These are phyloP conservation scores for Mucor sp. DNA, from an alignment of 371 early-diverging fungal species.

Conservation along the genomic window DNA sequence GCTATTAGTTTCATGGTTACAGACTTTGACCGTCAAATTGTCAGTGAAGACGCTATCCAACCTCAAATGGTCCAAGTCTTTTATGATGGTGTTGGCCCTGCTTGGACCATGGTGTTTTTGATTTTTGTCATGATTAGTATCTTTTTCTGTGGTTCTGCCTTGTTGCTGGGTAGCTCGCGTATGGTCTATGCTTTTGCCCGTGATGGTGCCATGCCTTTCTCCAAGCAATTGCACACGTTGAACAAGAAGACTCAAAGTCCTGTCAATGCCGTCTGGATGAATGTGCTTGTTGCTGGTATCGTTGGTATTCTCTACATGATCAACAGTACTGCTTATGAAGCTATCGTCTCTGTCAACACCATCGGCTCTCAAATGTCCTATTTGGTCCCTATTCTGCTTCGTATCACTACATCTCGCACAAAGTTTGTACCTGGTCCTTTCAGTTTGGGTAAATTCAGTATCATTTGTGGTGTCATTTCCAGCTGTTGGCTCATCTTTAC, in stretches of 20 bases:
- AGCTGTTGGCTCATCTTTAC: conserved; percentile 46
- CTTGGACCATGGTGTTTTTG: conserved; percentile 59
- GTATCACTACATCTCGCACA: conserved; percentile 43
- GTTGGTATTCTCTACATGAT: conserved; percentile 38
- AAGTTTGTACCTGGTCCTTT: conserved; percentile 41
- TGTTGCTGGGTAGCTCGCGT: conserved; percentile 61
- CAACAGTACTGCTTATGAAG: conserved; percentile 38
- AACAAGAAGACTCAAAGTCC: conserved; percentile 42
- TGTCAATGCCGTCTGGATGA: conserved; percentile 51
- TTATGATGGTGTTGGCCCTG: conserved; percentile 60
- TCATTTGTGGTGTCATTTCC: conserved; percentile 38
- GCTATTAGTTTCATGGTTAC: conserved; percentile 60
- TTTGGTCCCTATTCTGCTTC: conserved; percentile 53
- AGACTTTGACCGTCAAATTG: conserved; percentile 48
- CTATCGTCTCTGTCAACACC: conserved; percentile 50
- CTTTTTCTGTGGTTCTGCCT: conserved; percentile 61
- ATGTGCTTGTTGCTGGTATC: conserved; percentile 37
- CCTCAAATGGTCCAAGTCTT: conserved; percentile 64
- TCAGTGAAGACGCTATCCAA: conserved; percentile 47
- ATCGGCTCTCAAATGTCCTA: conserved; percentile 54
- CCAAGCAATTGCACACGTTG: conserved; percentile 36
- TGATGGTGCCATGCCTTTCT: conserved; percentile 64
- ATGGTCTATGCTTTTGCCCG: conserved; percentile 81
- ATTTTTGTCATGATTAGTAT: conserved; percentile 56
- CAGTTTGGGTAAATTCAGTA: conserved; percentile 43